Evolutionary conservation across 768 basidiomycete genomes (phyloP).

Genomic region (Mrakia hoshinonis): DNA sequence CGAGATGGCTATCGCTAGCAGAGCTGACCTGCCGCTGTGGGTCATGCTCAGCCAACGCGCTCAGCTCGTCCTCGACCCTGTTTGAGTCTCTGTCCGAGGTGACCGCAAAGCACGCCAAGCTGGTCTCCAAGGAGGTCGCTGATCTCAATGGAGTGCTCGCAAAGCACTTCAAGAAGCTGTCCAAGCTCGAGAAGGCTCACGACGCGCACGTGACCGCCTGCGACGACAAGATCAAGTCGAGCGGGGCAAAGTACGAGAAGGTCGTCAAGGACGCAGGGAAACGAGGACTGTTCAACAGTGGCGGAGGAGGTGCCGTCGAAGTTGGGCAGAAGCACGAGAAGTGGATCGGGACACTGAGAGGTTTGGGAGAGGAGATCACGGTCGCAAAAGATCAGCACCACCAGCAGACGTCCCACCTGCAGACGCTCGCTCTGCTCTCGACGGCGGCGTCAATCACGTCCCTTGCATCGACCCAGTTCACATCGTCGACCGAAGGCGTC

Average conservation of each 20-base stretch:
- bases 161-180: constrained; percentile 1
- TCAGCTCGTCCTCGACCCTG: neutral
- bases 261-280: neutral
- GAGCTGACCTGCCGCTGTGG: neutral
- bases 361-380: constrained; percentile 16
- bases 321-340: constrained; percentile 2
- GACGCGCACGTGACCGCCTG: constrained; percentile 8
- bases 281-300: neutral
- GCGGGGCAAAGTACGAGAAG: constrained; percentile 13
- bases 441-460: constrained; percentile 7
- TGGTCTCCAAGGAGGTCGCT: constrained; percentile 2
- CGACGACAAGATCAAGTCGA: constrained; percentile 7
- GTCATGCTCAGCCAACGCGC: neutral
- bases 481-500: neutral
- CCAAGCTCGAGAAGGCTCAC: constrained; percentile 3
- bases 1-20: neutral
- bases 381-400: neutral
- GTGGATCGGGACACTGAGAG: constrained; percentile 8
- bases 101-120: constrained; percentile 3
- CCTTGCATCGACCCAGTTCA: neutral
- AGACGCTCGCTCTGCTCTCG: constrained; percentile 15
- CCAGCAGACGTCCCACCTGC: constrained; percentile 10
- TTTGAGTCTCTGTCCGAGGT: neutral
- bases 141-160: neutral
- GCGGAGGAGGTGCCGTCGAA: neutral